Evolutionary conservation across 768 basidiomycete genomes (phyloP).

Genomic region (Rhodocollybia butyracea): DNA sequence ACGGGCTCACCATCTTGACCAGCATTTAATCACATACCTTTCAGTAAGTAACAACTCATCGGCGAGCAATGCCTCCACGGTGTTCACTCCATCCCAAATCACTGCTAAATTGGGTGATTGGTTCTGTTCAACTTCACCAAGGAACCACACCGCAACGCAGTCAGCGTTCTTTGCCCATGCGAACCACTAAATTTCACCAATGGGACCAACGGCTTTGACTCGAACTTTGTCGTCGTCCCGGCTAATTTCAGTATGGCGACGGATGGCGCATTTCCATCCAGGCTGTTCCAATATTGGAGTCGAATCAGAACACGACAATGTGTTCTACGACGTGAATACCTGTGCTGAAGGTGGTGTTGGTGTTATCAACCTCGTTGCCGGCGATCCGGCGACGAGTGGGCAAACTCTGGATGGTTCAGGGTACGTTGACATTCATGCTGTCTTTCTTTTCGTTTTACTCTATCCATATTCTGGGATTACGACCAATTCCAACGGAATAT

Average conservation of each 20-base stretch:
- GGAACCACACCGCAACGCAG: conserved; percentile 52
- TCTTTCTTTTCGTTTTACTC: neutral
- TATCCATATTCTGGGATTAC: neutral
- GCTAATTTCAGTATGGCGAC: conserved; percentile 43
- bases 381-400: conserved; percentile 34
- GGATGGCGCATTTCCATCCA: conserved; percentile 44
- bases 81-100: conserved; percentile 44
- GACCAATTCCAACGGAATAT: neutral
- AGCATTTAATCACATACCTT: no score
- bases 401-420: conserved; percentile 39
- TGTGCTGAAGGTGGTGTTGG: conserved; percentile 60
- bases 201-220: conserved; percentile 55
- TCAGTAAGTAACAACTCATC: conserved; percentile 41
- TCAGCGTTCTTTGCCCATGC: conserved; percentile 57
- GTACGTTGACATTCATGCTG: conserved; percentile 23
- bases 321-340: conserved; percentile 58
- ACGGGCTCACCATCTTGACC: neutral
- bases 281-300: conserved; percentile 36
- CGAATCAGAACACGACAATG: conserved; percentile 41
- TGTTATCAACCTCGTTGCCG: conserved; percentile 45
- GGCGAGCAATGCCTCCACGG: conserved; percentile 36
- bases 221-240: conserved; percentile 37
- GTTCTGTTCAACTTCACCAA: conserved; percentile 58
- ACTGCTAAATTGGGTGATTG: conserved; percentile 42
- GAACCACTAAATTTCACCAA: conserved; percentile 46